Conservation (phyloP, 2,329 filamentous ascomycete species). For the Didymella arachidicola region DNA sequence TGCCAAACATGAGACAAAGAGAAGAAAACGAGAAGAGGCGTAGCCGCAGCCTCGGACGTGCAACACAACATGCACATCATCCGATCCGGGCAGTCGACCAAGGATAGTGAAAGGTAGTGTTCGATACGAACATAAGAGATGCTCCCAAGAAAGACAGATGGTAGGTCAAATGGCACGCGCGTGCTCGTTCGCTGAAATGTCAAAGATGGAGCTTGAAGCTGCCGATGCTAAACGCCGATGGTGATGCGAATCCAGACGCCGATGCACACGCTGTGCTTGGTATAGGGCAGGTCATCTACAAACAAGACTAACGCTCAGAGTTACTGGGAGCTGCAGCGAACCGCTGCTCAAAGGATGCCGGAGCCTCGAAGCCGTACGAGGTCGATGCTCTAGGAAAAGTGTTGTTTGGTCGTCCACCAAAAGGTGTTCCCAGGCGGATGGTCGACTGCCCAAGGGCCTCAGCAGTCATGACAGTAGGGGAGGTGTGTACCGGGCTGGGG, state of each 20-base stretch:
- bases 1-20: constrained; percentile 27
- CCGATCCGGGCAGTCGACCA: constrained; percentile 24
- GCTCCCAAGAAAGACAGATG: constrained; percentile 35
- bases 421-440: constrained; percentile 58
- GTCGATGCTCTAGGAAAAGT: constrained; percentile 57
- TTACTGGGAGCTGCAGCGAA: constrained; percentile 43
- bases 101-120: constrained; percentile 27
- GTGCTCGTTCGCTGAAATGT: constrained; percentile 32
- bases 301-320: constrained; percentile 33
- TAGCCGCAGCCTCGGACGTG: constrained; percentile 21
- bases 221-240: constrained; percentile 44
- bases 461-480: constrained; percentile 25
- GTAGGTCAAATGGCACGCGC: constrained; percentile 31
- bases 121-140: constrained; percentile 45
- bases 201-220: constrained; percentile 32
- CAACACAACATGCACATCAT: constrained; percentile 23
- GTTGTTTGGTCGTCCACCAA: constrained; percentile 53
- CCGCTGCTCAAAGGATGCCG: constrained; percentile 51
- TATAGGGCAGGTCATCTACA: constrained; percentile 33
- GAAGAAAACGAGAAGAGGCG: constrained; percentile 20
- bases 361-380: constrained; percentile 48
- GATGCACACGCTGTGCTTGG: constrained; percentile 32
- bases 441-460: constrained; percentile 49
- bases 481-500: constrained; percentile 37
- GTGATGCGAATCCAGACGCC: constrained; percentile 42